phyloP scores from a whole-genome alignment of 805 yeast species.

The Metschnikowia matae region DNA sequence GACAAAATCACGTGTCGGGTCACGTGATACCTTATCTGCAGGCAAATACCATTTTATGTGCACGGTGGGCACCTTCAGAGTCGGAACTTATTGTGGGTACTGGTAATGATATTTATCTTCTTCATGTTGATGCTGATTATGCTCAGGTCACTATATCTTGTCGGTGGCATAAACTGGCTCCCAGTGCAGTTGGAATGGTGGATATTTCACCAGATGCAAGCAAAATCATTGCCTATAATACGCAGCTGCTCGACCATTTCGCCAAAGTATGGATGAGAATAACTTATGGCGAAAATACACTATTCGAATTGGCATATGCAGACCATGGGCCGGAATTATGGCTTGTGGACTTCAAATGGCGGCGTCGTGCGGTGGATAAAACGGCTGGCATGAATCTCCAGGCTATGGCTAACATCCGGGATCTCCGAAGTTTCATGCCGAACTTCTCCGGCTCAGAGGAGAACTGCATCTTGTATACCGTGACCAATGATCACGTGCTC shows the following conservation, averaged over 20 bases:
- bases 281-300: slow-evolving; percentile 54
- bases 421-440: slow-evolving; percentile 31
- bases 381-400: slow-evolving; percentile 10
- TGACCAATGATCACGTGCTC: slow-evolving; percentile 54
- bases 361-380: slow-evolving; percentile 31
- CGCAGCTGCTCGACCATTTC: slow-evolving; percentile 57
- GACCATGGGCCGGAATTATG: slow-evolving; percentile 50
- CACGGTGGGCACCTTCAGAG: slow-evolving; percentile 52
- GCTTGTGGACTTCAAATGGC: slow-evolving; percentile 46
- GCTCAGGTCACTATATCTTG: slow-evolving; percentile 33
- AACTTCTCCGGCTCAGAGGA: slow-evolving; percentile 32
- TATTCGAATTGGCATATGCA: slow-evolving; percentile 66
- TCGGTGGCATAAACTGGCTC: slow-evolving; percentile 51
- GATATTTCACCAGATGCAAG: slow-evolving; percentile 65
- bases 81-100: slow-evolving; percentile 64
- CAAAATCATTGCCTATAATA: slow-evolving; percentile 53
- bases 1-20: neutral
- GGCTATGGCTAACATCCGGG: slow-evolving; percentile 32
- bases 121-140: slow-evolving; percentile 47
- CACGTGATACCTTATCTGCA: neutral
- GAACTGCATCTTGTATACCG: slow-evolving; percentile 50
- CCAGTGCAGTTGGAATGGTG: slow-evolving; percentile 56
- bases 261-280: slow-evolving; percentile 78
- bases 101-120: slow-evolving; percentile 44
- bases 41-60: slow-evolving; percentile 19